Conservation (phyloP, 2,329 filamentous ascomycete genomes). For the Colletotrichum lupini region DNA sequence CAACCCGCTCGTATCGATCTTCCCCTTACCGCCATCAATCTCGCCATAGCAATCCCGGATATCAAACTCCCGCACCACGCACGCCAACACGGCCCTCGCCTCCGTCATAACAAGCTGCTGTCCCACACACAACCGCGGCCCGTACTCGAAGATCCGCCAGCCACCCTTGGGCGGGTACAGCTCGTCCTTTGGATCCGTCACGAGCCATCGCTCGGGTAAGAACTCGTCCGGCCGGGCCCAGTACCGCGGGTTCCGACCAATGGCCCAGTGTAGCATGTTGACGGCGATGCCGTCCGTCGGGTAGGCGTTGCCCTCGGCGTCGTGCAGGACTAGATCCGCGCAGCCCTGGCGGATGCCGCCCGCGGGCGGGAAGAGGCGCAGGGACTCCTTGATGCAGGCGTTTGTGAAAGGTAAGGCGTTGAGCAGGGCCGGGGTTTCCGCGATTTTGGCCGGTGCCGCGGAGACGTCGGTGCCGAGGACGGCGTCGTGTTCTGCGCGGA, state of each 20-base stretch:
- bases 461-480: conserved; percentile 54
- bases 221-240: conserved; percentile 58
- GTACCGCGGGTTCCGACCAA: conserved; percentile 51
- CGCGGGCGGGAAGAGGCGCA: conserved; percentile 65
- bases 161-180: conserved; percentile 47
- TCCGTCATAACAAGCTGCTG: conserved; percentile 58
- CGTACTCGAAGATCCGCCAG: conserved; percentile 62
- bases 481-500: conserved; percentile 59
- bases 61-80: conserved; percentile 60
- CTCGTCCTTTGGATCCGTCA: conserved; percentile 26
- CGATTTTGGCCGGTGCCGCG: conserved; percentile 6
- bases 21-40: conserved; percentile 20
- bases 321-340: conserved; percentile 51
- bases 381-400: conserved; percentile 65
- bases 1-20: conserved; percentile 23
- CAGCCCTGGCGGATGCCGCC: conserved; percentile 53
- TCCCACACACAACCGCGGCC: conserved; percentile 60
- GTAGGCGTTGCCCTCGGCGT: conserved; percentile 55
- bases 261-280: conserved; percentile 49
- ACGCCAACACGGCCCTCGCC: conserved; percentile 56
- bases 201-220: conserved; percentile 59
- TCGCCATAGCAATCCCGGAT: conserved; percentile 27
- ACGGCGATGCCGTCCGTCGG: conserved; percentile 57
- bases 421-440: conserved; percentile 55
- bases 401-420: conserved; percentile 63